Evolutionary conservation across 345 rosid species (phyloP).

Genomic region (Acer yangbiense): DNA sequence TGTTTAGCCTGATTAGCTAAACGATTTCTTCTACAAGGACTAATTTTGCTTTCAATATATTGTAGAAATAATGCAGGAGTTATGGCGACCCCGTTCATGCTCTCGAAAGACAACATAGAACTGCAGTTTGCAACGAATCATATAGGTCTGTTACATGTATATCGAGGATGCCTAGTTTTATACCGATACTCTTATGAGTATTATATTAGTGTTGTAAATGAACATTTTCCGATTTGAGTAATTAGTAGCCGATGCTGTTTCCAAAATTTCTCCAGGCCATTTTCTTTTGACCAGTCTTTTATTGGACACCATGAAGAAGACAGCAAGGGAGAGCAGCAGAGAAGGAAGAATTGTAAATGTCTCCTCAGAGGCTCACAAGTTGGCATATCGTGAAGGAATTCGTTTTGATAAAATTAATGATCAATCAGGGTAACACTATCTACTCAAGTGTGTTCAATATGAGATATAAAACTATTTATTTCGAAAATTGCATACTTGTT

Average conservation of each 20-base stretch:
- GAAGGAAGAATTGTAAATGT: constrained; percentile 56
- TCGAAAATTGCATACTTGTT: too few species aligned
- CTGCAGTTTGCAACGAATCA: constrained; percentile 35
- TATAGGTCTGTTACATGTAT: constrained; percentile 13
- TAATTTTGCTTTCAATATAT: not conserved
- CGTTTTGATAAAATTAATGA: constrained; percentile 46
- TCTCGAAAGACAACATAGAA: constrained; percentile 36
- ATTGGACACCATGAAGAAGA: constrained; percentile 50
- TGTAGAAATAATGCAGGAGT: constrained; percentile 38
- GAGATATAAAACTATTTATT: not conserved
- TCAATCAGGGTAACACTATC: constrained; percentile 34
- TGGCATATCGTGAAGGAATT: constrained; percentile 45
- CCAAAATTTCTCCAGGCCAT: constrained; percentile 35
- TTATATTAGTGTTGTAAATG: not conserved
- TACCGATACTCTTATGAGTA: not conserved
- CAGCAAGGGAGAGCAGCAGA: constrained; percentile 35
- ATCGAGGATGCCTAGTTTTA: not conserved
- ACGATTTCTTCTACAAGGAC: not conserved
- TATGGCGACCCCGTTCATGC: constrained; percentile 29
- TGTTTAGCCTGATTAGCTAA: not conserved
- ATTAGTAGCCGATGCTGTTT: not conserved
- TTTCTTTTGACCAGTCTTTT: constrained; percentile 52
- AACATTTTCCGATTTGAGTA: too few species aligned
- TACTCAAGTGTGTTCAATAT: not conserved
- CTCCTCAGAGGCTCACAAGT: constrained; percentile 40